These are phyloP conservation scores for Fusarium solani-melongenae DNA, from an alignment of 2,329 filamentous ascomycete species.

Conservation along the genomic window DNA sequence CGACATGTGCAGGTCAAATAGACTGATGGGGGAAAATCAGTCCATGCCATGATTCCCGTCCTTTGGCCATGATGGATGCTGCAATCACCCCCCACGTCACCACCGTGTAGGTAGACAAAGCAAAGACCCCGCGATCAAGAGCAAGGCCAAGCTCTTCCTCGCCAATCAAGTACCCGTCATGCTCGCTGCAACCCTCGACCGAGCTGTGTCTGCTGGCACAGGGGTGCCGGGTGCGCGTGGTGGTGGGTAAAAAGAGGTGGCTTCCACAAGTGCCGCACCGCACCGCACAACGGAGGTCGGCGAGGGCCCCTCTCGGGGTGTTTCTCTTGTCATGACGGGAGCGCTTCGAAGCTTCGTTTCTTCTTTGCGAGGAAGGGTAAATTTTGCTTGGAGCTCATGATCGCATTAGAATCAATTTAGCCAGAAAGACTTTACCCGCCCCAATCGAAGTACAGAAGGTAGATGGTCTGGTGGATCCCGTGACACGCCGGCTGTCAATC, in stretches of 20 bases:
- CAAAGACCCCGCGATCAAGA: constrained; percentile 5
- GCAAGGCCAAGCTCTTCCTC: constrained; percentile 18
- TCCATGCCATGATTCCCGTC: constrained; percentile 23
- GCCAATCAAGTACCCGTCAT: constrained; percentile 31
- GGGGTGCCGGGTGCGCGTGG: not conserved
- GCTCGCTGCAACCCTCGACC: constrained; percentile 1
- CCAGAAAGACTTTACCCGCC: constrained; percentile 29
- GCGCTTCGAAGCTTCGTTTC: constrained; percentile 17
- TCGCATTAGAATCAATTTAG: constrained; percentile 7
- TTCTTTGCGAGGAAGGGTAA: not conserved
- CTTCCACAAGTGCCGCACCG: constrained; percentile 19
- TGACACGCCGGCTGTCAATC: constrained; percentile 14
- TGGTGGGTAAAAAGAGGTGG: not conserved
- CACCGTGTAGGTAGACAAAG: not conserved
- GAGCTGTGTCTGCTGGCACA: not conserved
- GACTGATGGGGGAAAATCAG: constrained; percentile 7
- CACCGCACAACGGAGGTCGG: constrained; percentile 25
- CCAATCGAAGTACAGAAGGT: constrained; percentile 6
- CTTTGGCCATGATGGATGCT: constrained; percentile 6
- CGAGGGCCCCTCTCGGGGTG: constrained; percentile 8
- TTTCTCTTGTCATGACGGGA: constrained; percentile 34
- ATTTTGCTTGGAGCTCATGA: not conserved
- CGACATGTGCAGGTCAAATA: constrained; percentile 35
- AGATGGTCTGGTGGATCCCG: constrained; percentile 1
- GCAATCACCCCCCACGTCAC: constrained; percentile 20